These are phyloP conservation scores for Pezicula radicicola DNA, from an alignment of 2,329 filamentous ascomycete genomes.

Conservation along the genomic window DNA sequence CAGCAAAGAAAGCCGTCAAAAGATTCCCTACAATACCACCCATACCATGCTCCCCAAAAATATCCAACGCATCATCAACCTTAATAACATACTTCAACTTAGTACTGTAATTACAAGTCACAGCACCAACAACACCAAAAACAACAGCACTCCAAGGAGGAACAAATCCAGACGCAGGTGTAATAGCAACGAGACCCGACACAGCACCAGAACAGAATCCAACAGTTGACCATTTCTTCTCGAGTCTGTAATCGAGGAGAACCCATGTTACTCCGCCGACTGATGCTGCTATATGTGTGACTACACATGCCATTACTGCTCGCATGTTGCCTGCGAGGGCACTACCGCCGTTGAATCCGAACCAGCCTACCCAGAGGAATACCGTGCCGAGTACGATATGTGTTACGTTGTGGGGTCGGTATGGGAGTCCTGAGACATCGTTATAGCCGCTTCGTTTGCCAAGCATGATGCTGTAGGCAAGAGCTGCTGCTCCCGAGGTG, in stretches of 20 bases:
- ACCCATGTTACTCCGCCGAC: slow-evolving; percentile 85
- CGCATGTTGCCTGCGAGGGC: slow-evolving; percentile 76
- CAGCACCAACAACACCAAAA: slow-evolving; percentile 70
- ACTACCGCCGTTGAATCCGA: slow-evolving; percentile 86
- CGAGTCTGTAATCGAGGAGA: slow-evolving; percentile 78
- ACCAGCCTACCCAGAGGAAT: slow-evolving; percentile 92
- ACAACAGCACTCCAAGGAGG: slow-evolving; percentile 77
- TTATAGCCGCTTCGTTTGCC: slow-evolving; percentile 59
- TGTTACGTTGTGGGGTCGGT: slow-evolving; percentile 85
- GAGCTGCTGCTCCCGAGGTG: slow-evolving; percentile 72
- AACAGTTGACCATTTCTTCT: slow-evolving; percentile 86
- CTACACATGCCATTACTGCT: slow-evolving; percentile 78
- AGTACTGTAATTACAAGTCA: slow-evolving; percentile 80
- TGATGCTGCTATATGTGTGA: slow-evolving; percentile 79
- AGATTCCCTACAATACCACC: slow-evolving; percentile 76
- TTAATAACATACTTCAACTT: slow-evolving; percentile 80
- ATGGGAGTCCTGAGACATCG: slow-evolving; percentile 75
- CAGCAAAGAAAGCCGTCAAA: slow-evolving; percentile 75
- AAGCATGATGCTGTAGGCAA: slow-evolving; percentile 80
- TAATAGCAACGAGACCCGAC: slow-evolving; percentile 80
- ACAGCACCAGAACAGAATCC: slow-evolving; percentile 89
- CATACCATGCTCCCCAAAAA: slow-evolving; percentile 79
- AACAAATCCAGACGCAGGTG: slow-evolving; percentile 81
- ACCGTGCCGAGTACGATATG: slow-evolving; percentile 88
- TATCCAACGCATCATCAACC: slow-evolving; percentile 81